Evolutionary conservation across 257 asterid genomes (phyloP), one percentile per base, ranked within the genome.

Genomic region (Solanum arcanum): DNA sequence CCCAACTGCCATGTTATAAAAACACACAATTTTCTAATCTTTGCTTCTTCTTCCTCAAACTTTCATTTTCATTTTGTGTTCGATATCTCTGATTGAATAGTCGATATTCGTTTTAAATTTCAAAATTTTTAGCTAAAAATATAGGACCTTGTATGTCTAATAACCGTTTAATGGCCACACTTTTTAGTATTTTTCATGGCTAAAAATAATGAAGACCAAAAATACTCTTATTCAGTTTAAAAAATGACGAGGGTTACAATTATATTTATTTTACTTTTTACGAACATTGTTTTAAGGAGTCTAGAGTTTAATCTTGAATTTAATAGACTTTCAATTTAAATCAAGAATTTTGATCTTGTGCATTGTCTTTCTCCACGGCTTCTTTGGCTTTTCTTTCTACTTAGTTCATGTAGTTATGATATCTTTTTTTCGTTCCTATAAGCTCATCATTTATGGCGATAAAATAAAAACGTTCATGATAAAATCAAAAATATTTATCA

Each of bases 81-180:
- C 1, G 7, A 60, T 60, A 60, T 60, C n/a, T 56, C n/a, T 56
- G 5, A 0, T 56, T 56, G 0, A 18, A 2, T 56, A 2, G 3
- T 56, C 0, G 0, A 7, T 56, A 18, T 56, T 0, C 10, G 0
- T 52, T 16, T 52, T 16, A 52, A 60, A 60, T 21, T 21, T 3
- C 21, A 60, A 21, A 21, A 23, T 4, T 6, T 60, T 60, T 60
- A 1, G 3, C 10, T 10, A 60, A 60, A 31, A 5, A 1, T 23
- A 60, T 3, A 10, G 2, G 14, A 60, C 23, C 29, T 23, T 60
- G 3, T 60, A 4, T 23, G 29, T 60, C 69, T 23, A 62, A 15
- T n/a, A 23, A 23, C 15, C 15, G 15, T 62, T 60, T 23, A 60
- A n/a, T 60, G 3, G 69, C 13, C 69, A 23, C 29, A 52, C 14